Evolutionary conservation across 176 grass and related monocot species (phyloP), one percentile per base, ranked within the genome.

Genomic region (Pharus latifolius): DNA sequence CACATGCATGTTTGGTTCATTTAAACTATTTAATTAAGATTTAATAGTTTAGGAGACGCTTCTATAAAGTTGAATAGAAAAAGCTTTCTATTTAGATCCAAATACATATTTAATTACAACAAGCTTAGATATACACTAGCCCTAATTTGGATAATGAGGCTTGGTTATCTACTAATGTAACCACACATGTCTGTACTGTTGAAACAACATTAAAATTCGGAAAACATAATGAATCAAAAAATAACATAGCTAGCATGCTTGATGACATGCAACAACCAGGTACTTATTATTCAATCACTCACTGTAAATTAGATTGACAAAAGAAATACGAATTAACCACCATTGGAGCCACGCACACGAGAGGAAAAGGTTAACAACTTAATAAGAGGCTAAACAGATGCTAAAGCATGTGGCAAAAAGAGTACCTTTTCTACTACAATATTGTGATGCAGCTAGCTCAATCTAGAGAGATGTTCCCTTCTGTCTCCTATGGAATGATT

Each of bases 181-280:
- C n/a, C n/a, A n/a, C n/a, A 35, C 47, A 2, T 34, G 18, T 44
- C 7, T 60, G 37, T 63, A 80, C 18, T 18, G 38, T 6, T 9
- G 9, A 38, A 38, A 6, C 12, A 10, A 11, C 15, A 64, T 24
- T 64, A 72, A 47, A 63, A 65, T 88, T 84, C 50, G 71, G 50
- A 49, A 61, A 80, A 12, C 54, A 27, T 66, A 70, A 84, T 77
- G 81, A 80, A 67, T 24, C 27, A 23, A 64, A 65, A 27, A 65
- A 63, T 42, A 77, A 49, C 51, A 56, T 56, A n/a, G n/a, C n/a
- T 29, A 54, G 19, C 72, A 35, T 28, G 42, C 67, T 60, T 18
- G 17, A 2, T 8, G 27, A 3, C 62, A 37, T 2, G n/a, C 49
- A 56, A 9, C 10, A 5, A 22, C 23, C 13, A 27, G 1, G 5